Evolutionary conservation across 768 basidiomycete species (phyloP).

Genomic region (Suillus variegatus): DNA sequence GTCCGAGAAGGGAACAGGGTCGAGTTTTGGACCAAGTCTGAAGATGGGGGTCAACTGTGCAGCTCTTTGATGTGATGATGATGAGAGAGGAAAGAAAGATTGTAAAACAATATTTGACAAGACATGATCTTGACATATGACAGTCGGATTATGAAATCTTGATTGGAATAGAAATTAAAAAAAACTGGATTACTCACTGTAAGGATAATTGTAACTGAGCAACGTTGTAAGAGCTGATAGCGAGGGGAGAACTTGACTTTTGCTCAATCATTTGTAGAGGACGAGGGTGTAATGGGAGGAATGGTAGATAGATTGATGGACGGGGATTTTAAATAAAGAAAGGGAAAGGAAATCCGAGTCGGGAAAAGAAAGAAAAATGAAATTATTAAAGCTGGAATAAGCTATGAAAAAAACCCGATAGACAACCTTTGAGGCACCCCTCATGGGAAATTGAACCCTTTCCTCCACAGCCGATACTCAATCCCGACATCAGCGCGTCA

Average conservation of each 20-base stretch:
- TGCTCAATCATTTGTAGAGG: conserved; percentile 60
- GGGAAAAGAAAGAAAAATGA: conserved; percentile 9
- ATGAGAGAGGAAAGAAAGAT: conserved; percentile 16
- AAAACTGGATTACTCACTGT: conserved; percentile 37
- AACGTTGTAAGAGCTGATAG: conserved; percentile 60
- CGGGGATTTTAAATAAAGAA: conserved; percentile 19
- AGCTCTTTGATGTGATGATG: conserved; percentile 2
- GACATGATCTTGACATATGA: conserved; percentile 33
- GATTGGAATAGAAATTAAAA: not conserved
- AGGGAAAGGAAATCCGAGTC: conserved; percentile 13
- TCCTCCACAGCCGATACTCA: conserved; percentile 20
- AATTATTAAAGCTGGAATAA: conserved; percentile 9
- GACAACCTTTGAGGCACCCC: conserved; percentile 12
- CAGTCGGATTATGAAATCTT: conserved; percentile 22
- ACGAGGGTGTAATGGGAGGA: conserved; percentile 8
- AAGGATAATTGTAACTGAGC: conserved; percentile 63
- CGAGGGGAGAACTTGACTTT: conserved; percentile 34
- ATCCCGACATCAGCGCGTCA: conserved; percentile 11
- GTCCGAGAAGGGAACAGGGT: conserved; percentile 41
- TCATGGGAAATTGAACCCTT: conserved; percentile 25
- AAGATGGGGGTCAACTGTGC: conserved; percentile 3
- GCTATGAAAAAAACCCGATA: conserved; percentile 8
- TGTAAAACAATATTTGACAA: conserved; percentile 17
- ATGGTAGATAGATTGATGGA: conserved; percentile 8
- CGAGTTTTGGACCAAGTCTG: conserved; percentile 44